phyloP scores from a whole-genome alignment of 352 stramenopile species.

The Globisporangium paroecandrum region DNA sequence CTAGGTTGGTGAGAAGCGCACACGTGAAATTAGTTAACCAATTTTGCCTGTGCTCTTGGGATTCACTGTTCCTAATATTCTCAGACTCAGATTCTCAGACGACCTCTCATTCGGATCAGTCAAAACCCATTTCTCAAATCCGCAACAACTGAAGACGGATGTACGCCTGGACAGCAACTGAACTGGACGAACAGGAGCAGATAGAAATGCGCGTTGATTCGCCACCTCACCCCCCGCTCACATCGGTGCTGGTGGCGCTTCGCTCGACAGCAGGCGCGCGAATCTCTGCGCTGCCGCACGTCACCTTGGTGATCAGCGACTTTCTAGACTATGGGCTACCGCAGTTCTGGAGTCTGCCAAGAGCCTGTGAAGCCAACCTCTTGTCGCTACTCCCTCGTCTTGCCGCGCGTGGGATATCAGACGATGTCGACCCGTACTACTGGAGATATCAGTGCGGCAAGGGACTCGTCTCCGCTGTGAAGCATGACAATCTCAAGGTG shows the following conservation, averaged over 20 bases:
- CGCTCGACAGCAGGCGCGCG: background rate
- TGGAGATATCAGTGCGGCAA: background rate
- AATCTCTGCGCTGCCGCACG: background rate
- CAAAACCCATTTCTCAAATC: background rate
- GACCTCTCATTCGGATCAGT: background rate
- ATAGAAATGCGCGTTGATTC: constrained; percentile 1
- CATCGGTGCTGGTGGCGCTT: too few species aligned
- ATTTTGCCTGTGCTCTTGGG: background rate
- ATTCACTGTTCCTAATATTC: background rate
- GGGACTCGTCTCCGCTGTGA: constrained; percentile 1
- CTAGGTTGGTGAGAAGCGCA: too few species aligned
- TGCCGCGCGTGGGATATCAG: background rate
- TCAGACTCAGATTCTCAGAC: background rate
- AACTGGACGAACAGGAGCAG: background rate
- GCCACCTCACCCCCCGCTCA: background rate
- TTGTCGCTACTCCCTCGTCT: background rate
- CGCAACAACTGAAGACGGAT: too few species aligned
- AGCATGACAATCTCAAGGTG: background rate
- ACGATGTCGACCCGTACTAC: background rate
- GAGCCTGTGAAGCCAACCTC: background rate
- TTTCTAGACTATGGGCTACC: background rate
- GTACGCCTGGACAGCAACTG: background rate
- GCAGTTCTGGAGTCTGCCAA: background rate
- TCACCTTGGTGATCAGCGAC: background rate
- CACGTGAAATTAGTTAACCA: background rate